Evolutionary conservation across 495 filamentous ascomycete genomes (phyloP).

Genomic region (Glonium stellatum): DNA sequence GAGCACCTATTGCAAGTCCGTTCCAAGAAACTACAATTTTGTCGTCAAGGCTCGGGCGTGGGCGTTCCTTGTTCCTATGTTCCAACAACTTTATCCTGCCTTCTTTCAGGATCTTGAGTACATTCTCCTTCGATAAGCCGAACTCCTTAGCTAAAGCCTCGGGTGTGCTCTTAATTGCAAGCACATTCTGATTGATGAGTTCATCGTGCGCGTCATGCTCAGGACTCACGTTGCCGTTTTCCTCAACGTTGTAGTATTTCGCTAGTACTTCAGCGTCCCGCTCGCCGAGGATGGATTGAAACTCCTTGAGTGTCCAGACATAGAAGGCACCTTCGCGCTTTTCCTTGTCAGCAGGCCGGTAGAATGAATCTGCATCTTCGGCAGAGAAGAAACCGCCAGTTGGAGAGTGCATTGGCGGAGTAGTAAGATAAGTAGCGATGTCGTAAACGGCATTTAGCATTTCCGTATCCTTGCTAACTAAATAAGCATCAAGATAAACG

Average conservation of each 20-base stretch:
- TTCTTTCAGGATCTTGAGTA: constrained; percentile 59
- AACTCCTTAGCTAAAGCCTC: constrained; percentile 69
- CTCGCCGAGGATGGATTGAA: constrained; percentile 67
- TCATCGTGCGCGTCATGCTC: constrained; percentile 87
- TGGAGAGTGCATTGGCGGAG: constrained; percentile 55
- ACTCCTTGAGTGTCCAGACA: constrained; percentile 85
- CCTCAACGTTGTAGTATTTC: constrained; percentile 77
- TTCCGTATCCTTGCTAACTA: constrained; percentile 60
- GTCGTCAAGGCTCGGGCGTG: constrained; percentile 77
- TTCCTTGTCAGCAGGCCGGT: constrained; percentile 64
- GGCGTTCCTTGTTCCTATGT: constrained; percentile 67
- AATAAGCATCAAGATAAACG: constrained; percentile 83
- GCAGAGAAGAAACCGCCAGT: constrained; percentile 79
- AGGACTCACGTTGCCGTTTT: constrained; percentile 80
- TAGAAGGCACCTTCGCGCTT: constrained; percentile 95
- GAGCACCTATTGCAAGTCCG: constrained; percentile 77
- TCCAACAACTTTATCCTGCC: constrained; percentile 64
- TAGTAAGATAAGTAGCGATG: constrained; percentile 73
- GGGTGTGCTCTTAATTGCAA: constrained; percentile 54
- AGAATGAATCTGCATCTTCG: constrained; percentile 88
- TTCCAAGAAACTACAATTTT: constrained; percentile 88
- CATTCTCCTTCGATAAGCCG: constrained; percentile 65
- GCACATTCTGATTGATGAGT: constrained; percentile 75
- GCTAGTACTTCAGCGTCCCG: constrained; percentile 69
- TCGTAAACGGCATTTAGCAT: constrained; percentile 76